These are phyloP conservation scores for Diospyros lotus DNA, from an alignment of 148 eudicot genomes.

Conservation along the genomic window DNA sequence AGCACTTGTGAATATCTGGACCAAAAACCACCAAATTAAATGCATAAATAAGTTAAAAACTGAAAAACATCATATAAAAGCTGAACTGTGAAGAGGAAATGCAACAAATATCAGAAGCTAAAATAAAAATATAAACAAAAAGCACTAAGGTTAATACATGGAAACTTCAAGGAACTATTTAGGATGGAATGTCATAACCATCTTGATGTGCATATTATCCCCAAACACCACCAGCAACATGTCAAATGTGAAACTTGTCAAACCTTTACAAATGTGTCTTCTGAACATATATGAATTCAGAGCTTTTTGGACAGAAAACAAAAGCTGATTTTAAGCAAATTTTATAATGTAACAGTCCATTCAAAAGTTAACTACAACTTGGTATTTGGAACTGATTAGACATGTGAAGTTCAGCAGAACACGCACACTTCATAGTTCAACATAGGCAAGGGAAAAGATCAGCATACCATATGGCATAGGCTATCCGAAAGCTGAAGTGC, in stretches of 20 bases:
- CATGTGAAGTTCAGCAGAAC: not conserved
- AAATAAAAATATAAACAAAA: not conserved
- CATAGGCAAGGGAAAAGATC: not conserved
- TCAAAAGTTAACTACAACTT: not conserved
- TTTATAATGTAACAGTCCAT: not conserved
- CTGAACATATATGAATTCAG: not conserved
- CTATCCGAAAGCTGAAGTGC: slow-evolving; percentile 71
- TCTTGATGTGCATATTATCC: not conserved
- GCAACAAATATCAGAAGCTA: not conserved
- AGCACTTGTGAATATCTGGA: not conserved
- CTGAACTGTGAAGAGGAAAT: not conserved
- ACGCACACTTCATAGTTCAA: not conserved
- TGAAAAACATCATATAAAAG: not conserved
- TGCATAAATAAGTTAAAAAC: not conserved
- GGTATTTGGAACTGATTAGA: not conserved
- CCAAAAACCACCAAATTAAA: not conserved
- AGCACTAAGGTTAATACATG: not conserved
- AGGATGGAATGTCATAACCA: not conserved
- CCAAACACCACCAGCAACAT: not conserved
- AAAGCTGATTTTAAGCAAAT: no score
- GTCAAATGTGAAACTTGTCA: not conserved
- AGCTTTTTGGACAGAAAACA: not conserved
- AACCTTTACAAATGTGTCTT: not conserved
- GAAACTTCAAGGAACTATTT: not conserved
- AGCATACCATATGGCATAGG: slow-evolving; percentile 57